Base-by-base conservation (phyloP, 768 basidiomycete species). In the Chlorophyllum brunneum region DNA sequence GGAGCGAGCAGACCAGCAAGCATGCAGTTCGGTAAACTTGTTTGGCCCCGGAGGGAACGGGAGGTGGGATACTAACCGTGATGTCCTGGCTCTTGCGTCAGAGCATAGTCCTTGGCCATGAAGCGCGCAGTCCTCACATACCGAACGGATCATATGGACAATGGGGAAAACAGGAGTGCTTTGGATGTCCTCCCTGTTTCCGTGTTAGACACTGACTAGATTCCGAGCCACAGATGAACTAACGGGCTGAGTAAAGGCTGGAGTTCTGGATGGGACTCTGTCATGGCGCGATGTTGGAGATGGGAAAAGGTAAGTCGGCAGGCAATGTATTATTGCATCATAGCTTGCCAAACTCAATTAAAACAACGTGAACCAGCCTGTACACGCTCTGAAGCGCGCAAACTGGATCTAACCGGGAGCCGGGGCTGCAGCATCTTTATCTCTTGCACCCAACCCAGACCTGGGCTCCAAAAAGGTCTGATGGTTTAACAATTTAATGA, bases 111-210 rank as follows among this genome's bases (percentile, higher is more conserved):
- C 18, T 3, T 16, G 47, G 47, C 30, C 26, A 36, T 45, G 50
- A 11, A 22, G 36, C 33, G 22, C 34, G 34, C 34, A 27, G 42
- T 22, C 18, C 40, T 24, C 1, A 72, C 81, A 47, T 55, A 86
- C 86, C 45, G 70, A 66, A 68, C 85, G 71, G 57, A 93, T 88
- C 68, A 83, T 78, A 56, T 91, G 89, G 33, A 95, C 88, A 45
- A 90, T 70, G 5, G 92, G 91, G 64, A 88, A 93, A 1, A 92
- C 88, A 23, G 75, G 69, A 0, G 82, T 86, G 36, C 66, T 60
- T 31, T 81, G 80, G 40, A 82, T 77, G 67, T 74, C 76, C 68
- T 72, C 79, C 61, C 67, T 80, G 36, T 54, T 48, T 31, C 46
- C 37, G 33, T 33, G 44, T 42, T 15, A 56, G 40, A 38, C 43